Evolutionary conservation across 2,329 filamentous ascomycete genomes (phyloP).

Genomic region (Xylaria multiplex): DNA sequence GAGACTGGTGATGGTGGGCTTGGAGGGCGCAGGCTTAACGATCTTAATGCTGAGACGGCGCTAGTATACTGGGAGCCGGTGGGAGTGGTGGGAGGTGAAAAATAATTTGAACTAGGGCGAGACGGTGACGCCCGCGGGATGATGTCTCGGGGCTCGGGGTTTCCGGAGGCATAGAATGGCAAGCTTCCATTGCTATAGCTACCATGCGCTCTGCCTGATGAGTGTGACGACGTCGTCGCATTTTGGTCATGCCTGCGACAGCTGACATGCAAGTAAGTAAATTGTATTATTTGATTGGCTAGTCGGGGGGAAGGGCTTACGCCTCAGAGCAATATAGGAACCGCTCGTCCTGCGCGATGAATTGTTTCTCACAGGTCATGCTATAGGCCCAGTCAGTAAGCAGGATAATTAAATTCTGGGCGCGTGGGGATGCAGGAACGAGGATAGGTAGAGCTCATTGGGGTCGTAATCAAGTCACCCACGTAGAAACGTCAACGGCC

Average conservation of each 20-base stretch:
- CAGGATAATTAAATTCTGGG: conserved; percentile 30
- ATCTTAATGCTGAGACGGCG: conserved; percentile 66
- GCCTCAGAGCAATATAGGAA: conserved; percentile 71
- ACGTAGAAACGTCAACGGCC: conserved; percentile 32
- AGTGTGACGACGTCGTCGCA: conserved; percentile 45
- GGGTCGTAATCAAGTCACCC: conserved; percentile 32
- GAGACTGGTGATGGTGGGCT: conserved; percentile 65
- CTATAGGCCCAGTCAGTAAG: conserved; percentile 54
- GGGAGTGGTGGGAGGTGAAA: conserved; percentile 64
- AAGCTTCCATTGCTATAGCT: conserved; percentile 51
- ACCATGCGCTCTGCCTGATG: conserved; percentile 47
- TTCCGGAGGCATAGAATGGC: conserved; percentile 57
- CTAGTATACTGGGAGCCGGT: conserved; percentile 59
- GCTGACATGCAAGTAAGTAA: conserved; percentile 50
- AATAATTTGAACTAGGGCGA: conserved; percentile 64
- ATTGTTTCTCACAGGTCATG: conserved; percentile 75
- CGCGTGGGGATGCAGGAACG: conserved; percentile 50
- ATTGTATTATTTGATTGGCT: conserved; percentile 36
- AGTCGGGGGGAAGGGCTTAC: conserved; percentile 55
- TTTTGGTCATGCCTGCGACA: conserved; percentile 66
- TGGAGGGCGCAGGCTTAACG: conserved; percentile 62
- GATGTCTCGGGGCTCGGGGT: conserved; percentile 68
- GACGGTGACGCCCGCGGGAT: conserved; percentile 72
- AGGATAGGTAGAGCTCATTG: conserved; percentile 30
- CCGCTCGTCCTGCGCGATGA: conserved; percentile 66